Percentiles rank a stretch among this genome's conserved stretches.
Evolutionary conservation across 140 eudicot species (phyloP).

Genomic region (Ambrosia hybrid): DNA sequence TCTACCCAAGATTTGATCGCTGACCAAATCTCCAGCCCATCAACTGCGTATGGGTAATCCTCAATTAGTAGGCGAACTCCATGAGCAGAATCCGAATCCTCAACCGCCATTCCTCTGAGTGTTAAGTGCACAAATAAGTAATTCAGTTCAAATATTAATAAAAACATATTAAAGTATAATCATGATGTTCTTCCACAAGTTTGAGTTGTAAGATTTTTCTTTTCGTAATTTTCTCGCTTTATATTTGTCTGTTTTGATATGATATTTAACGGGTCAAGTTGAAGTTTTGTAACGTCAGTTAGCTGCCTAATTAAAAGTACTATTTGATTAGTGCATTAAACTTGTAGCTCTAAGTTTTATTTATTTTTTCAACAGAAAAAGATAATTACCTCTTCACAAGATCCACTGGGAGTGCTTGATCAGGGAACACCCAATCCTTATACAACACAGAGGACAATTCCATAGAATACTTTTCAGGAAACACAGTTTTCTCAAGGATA

Average conservation of each 20-base stretch:
- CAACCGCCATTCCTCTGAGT: slow-evolving; percentile 77
- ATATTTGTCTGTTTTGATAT: no score
- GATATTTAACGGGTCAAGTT: no score
- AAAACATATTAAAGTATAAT: no score
- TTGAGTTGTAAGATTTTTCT: no score
- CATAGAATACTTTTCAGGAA: slow-evolving; percentile 50
- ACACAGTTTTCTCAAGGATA: slow-evolving; percentile 60
- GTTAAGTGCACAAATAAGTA: not conserved
- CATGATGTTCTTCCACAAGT: no score
- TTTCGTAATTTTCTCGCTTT: no score
- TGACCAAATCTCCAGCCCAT: slow-evolving; percentile 75
- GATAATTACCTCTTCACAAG: slow-evolving; percentile 55
- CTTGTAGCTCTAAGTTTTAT: not conserved
- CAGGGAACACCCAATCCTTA: slow-evolving; percentile 65
- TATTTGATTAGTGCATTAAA: no score
- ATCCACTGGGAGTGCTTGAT: slow-evolving; percentile 77
- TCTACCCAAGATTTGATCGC: slow-evolving; percentile 73
- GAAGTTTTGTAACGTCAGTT: no score
- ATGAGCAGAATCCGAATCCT: slow-evolving; percentile 50
- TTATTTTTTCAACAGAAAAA: not conserved
- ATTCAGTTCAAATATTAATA: not conserved
- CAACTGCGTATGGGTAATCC: slow-evolving; percentile 80
- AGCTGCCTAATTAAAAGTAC: no score
- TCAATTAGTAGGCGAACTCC: slow-evolving; percentile 60
- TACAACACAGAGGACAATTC: slow-evolving; percentile 55